Base-by-base conservation (phyloP, 228 moss, liverwort and hornwort species). In the Sphagnum fallax region DNA sequence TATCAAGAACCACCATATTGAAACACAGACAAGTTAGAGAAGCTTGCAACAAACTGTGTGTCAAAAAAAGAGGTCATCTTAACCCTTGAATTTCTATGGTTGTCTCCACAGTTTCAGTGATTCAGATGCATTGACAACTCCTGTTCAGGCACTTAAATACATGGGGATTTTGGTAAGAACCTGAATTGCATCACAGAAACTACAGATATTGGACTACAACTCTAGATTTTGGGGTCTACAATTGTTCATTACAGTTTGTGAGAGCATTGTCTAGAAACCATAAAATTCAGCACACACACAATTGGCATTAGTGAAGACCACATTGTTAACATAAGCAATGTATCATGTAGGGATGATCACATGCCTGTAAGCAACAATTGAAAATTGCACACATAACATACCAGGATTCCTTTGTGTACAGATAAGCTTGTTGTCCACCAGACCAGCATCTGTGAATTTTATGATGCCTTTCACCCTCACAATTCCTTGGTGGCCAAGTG, bases 391-490 rank as follows among this genome's bases (percentile, higher is more conserved):
- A 67, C 4, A 60, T n/a, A 13, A 18, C 47, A 18, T 78, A 82
- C 84, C 79, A 18, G 84, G 76, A 48, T 71, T 70, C 5, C 82
- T 72, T 67, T 88, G 88, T 52, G 88, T 88, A 59, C 88, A 88
- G 5, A 88, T 84, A 61, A 88, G 78, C 78, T 88, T 88, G 74
- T 88, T 84, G 16, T 88, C 88, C 70, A 84, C 84, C 67, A 84
- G 74, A 52, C 88, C 88, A 70, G 82, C 88, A 69, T 88, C 88
- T 69, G 82, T 75, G 48, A 88, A 88, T 75, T 78, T 84, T 73
- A 88, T 78, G 5, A 82, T 65, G 65, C 88, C 88, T 73, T 74
- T 84, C 12, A 88, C 88, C 70, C 65, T 79, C 61, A 84, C 84
- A 74, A 67, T 84, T 65, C 84, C 88, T 60, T 62, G 64, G 68